These are phyloP conservation scores for Leccinum imitatum DNA, from an alignment of 768 basidiomycete species.

Conservation along the genomic window DNA sequence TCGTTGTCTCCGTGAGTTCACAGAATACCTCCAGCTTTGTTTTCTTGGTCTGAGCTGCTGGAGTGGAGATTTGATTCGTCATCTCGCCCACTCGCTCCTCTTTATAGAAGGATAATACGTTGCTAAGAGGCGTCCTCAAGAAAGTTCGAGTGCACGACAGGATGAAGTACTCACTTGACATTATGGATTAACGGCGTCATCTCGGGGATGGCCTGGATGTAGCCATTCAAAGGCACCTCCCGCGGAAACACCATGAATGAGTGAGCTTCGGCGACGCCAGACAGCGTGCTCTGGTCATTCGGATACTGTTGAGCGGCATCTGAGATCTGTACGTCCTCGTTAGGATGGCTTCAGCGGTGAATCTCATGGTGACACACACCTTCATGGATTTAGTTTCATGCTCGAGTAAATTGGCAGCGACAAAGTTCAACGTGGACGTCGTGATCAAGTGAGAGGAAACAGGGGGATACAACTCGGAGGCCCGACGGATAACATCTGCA, in stretches of 20 bases:
- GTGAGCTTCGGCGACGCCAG: neutral
- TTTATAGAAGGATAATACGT: neutral
- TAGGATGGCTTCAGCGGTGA: neutral
- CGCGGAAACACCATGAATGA: neutral
- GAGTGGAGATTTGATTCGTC: neutral
- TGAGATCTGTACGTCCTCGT: neutral
- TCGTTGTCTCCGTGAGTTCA: neutral
- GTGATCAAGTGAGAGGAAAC: neutral
- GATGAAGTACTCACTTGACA: neutral
- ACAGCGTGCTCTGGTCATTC: neutral
- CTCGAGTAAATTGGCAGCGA: neutral
- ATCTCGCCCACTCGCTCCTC: neutral
- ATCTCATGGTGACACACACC: neutral
- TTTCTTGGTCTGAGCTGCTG: neutral
- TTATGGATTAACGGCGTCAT: neutral
- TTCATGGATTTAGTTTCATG: neutral
- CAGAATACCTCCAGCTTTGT: neutral
- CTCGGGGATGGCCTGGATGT: neutral
- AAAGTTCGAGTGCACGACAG: neutral
- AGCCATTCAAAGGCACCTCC: neutral
- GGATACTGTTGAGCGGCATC: neutral
- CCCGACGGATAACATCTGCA: neutral
- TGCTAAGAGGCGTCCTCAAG: neutral
- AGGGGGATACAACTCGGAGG: neutral
- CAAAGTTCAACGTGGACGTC: neutral